Conservation (phyloP, 495 filamentous ascomycete genomes). For the Acidiella bohemica region DNA sequence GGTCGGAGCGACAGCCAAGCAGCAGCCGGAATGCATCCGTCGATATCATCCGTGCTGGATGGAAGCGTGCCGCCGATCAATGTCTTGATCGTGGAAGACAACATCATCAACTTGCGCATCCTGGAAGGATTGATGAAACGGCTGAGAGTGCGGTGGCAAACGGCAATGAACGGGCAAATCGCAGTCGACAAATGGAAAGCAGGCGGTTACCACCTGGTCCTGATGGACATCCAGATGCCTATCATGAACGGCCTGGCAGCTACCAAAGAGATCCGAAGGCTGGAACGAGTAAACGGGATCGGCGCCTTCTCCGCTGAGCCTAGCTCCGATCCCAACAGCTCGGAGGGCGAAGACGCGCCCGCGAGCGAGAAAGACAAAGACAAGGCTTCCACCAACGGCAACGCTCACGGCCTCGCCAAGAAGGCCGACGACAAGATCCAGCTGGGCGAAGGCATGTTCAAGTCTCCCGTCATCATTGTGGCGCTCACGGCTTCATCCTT, state of each 20-base stretch:
- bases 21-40: not conserved
- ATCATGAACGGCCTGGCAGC: constrained; percentile 95
- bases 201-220: constrained; percentile 90
- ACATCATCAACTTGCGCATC: constrained; percentile 87
- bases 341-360: constrained; percentile 21
- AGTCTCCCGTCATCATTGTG: constrained; percentile 94
- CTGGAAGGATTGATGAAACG: constrained; percentile 94
- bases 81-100: constrained; percentile 95
- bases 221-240: constrained; percentile 97
- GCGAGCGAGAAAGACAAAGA: constrained; percentile 40
- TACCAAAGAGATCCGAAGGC: constrained; percentile 85
- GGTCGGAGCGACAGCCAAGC: constrained; percentile 29
- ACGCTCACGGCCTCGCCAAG: not conserved
- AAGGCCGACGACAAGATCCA: constrained; percentile 3
- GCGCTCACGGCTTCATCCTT: constrained; percentile 85
- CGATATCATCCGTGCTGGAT: constrained; percentile 49
- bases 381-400: constrained; percentile 33
- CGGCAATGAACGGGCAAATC: constrained; percentile 84
- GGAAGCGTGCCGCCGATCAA: constrained; percentile 90
- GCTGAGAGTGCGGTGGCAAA: constrained; percentile 94
- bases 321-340: constrained; percentile 10
- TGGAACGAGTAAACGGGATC: constrained; percentile 81
- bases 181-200: constrained; percentile 85
- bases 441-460: constrained; percentile 47
- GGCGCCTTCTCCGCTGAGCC: constrained; percentile 55